Conservation (phyloP, 2,329 filamentous ascomycete genomes). For the Fusarium algeriense region DNA sequence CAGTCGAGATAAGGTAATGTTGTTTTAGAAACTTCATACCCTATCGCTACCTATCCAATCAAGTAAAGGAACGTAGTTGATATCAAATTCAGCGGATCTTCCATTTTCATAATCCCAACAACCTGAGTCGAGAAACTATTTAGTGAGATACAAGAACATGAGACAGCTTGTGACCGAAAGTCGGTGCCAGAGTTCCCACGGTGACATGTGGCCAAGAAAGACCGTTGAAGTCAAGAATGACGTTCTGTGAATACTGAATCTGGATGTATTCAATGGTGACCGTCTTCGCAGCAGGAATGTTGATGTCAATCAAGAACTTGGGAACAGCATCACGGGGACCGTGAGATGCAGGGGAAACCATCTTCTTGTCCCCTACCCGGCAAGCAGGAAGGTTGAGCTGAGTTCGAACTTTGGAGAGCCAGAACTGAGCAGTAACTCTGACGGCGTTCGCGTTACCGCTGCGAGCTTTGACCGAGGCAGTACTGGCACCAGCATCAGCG, state of each 20-base stretch:
- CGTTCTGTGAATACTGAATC: constrained; percentile 54
- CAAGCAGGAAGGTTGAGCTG: constrained; percentile 32
- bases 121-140: background rate
- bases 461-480: constrained; percentile 47
- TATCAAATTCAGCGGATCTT: background rate
- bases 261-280: constrained; percentile 39
- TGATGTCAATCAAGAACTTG: constrained; percentile 22
- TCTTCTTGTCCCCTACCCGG: background rate
- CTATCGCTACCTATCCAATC: background rate
- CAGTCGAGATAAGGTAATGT: background rate
- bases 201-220: constrained; percentile 36
- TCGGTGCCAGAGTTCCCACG: constrained; percentile 36
- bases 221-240: constrained; percentile 19
- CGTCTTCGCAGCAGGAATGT: constrained; percentile 20
- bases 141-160: constrained; percentile 6
- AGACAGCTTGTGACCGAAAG: background rate
- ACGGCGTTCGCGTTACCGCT: constrained; percentile 32
- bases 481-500: constrained; percentile 37
- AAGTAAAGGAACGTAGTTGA: rapidly evolving
- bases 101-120: no score
- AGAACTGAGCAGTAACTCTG: constrained; percentile 31
- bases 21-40: background rate
- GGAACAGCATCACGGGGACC: constrained; percentile 31
- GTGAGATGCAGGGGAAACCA: constrained; percentile 9
- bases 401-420: constrained; percentile 35